These are phyloP conservation scores for Ilyonectria destructans DNA, from an alignment of 2,329 filamentous ascomycete genomes.

Conservation along the genomic window DNA sequence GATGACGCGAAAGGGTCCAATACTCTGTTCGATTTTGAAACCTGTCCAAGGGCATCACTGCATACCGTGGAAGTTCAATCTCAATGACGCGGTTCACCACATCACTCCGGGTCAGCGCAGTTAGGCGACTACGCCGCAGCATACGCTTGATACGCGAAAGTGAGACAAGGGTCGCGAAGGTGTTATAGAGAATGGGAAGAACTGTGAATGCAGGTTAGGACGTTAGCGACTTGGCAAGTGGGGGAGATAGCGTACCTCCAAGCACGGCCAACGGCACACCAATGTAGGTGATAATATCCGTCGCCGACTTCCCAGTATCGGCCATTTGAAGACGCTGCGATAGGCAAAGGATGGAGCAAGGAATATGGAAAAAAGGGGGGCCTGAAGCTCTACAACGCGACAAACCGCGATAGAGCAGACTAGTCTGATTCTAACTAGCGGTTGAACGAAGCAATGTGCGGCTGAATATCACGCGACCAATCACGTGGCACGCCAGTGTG, in stretches of 20 bases:
- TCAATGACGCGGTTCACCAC: slow-evolving; percentile 78
- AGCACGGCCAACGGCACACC: slow-evolving; percentile 73
- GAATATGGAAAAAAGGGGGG: slow-evolving; percentile 13
- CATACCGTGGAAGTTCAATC: slow-evolving; percentile 76
- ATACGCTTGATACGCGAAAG: slow-evolving; percentile 74
- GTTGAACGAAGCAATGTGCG: neutral
- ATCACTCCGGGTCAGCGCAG: slow-evolving; percentile 74
- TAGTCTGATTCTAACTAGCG: neutral
- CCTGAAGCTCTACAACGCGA: neutral
- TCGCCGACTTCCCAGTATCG: slow-evolving; percentile 56
- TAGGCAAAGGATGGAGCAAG: neutral
- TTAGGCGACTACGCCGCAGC: slow-evolving; percentile 70
- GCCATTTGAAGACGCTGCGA: slow-evolving; percentile 41
- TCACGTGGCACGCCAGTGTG: neutral
- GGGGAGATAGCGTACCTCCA: slow-evolving; percentile 52
- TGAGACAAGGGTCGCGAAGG: slow-evolving; percentile 71
- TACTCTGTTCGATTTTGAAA: slow-evolving; percentile 69
- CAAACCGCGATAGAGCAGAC: neutral
- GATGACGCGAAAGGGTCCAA: slow-evolving; percentile 69
- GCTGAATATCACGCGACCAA: neutral
- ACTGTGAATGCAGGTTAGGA: slow-evolving; percentile 52
- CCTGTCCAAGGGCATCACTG: slow-evolving; percentile 74
- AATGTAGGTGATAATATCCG: slow-evolving; percentile 71
- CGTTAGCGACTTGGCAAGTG: neutral
- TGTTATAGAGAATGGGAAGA: slow-evolving; percentile 78